These are phyloP conservation scores for Phyllosticta paracitricarpa DNA, from an alignment of 2,329 filamentous ascomycete species.

Conservation along the genomic window DNA sequence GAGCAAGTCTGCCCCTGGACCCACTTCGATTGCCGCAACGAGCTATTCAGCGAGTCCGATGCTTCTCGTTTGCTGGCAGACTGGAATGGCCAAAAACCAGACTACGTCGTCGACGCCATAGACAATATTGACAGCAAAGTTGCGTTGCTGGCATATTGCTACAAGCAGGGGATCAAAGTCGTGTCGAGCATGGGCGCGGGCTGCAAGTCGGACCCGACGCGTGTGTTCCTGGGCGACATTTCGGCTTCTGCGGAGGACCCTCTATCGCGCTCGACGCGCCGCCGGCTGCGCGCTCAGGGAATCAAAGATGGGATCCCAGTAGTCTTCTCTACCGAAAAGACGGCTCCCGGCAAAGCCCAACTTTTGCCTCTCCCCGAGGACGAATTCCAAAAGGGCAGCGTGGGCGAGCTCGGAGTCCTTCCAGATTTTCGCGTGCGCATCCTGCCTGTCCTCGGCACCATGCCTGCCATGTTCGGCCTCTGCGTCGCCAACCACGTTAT, in stretches of 20 bases:
- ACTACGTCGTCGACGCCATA: conserved; percentile 93
- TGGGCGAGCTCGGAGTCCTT: conserved; percentile 78
- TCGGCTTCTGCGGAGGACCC: conserved; percentile 79
- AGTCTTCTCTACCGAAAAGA: conserved; percentile 85
- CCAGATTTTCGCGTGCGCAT: conserved; percentile 94
- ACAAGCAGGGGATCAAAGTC: conserved; percentile 65
- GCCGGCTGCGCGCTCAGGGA: conserved; percentile 65
- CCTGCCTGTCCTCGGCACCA: conserved; percentile 85
- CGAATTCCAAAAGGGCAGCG: conserved; percentile 75
- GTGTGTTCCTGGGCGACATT: conserved; percentile 85
- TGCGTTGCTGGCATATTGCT: conserved; percentile 76
- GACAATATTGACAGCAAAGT: conserved; percentile 99
- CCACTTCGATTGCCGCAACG: conserved; percentile 73
- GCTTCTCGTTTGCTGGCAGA: conserved; percentile 58
- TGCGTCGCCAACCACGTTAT: conserved; percentile 89
- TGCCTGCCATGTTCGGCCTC: conserved; percentile 94
- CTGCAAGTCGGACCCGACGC: conserved; percentile 78
- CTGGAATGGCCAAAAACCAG: conserved; percentile 59
- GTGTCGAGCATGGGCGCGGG: conserved; percentile 95
- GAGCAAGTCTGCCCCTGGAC: conserved; percentile 89
- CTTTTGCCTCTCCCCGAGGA: conserved; percentile 79
- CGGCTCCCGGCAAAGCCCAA: conserved; percentile 82
- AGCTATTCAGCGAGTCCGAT: conserved; percentile 64
- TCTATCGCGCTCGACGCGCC: conserved; percentile 72
- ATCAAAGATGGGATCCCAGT: conserved; percentile 79